Percentiles rank a stretch among this genome's conserved stretches.
These are phyloP conservation scores for Madurella fahalii DNA, from an alignment of 2,329 filamentous ascomycete genomes.

Conservation along the genomic window DNA sequence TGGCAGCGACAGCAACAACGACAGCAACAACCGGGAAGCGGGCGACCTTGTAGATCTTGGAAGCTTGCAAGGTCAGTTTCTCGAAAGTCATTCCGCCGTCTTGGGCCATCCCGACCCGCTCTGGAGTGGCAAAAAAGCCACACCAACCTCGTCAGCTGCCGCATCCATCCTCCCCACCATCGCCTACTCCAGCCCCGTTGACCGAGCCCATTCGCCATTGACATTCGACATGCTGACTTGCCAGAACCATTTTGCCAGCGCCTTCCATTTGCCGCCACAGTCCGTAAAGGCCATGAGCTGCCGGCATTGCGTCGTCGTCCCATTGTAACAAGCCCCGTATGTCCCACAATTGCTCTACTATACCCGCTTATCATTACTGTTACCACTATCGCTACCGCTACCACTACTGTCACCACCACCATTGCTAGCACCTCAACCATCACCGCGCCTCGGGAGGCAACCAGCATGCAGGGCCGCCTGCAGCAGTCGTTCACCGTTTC, in stretches of 20 bases:
- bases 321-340: slow-evolving; percentile 19
- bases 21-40: neutral
- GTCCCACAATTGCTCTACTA: slow-evolving; percentile 9
- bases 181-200: neutral
- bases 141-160: slow-evolving; percentile 19
- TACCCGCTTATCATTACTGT: slow-evolving; percentile 4
- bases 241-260: slow-evolving; percentile 15
- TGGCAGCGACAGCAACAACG: neutral
- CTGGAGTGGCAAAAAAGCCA: slow-evolving; percentile 19
- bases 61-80: slow-evolving; percentile 7
- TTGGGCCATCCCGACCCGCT: slow-evolving; percentile 8
- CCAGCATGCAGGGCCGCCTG: slow-evolving; percentile 19
- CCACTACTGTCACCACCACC: slow-evolving; percentile 4
- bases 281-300: slow-evolving; percentile 24
- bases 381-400: slow-evolving; percentile 8
- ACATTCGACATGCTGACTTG: slow-evolving; percentile 15
- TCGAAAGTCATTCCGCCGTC: slow-evolving; percentile 1
- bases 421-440: neutral
- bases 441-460: slow-evolving; percentile 8
- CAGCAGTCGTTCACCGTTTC: slow-evolving; percentile 4
- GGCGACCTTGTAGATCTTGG: slow-evolving; percentile 2
- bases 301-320: slow-evolving; percentile 19
- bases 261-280: slow-evolving; percentile 25
- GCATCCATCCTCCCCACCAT: slow-evolving; percentile 10
- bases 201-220: slow-evolving; percentile 4